phyloP scores from a whole-genome alignment of 805 yeast genomes.

The Sugiyamaella boreocaroliniensis region DNA sequence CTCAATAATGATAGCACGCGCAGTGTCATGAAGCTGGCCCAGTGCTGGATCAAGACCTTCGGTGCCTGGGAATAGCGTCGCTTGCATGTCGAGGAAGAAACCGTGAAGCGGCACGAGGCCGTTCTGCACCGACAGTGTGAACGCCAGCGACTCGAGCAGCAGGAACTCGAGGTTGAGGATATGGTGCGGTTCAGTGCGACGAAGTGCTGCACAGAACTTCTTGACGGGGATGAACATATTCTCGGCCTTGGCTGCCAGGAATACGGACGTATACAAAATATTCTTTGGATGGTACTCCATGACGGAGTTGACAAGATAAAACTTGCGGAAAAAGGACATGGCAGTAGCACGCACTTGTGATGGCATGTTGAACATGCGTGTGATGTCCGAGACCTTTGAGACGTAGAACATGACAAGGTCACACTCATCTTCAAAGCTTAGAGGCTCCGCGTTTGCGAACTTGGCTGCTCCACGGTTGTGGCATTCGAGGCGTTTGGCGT shows the following conservation, averaged over 20 bases:
- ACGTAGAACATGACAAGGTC: slow-evolving; percentile 64
- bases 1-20: slow-evolving; percentile 58
- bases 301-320: slow-evolving; percentile 72
- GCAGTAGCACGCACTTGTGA: slow-evolving; percentile 87
- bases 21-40: slow-evolving; percentile 64
- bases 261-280: slow-evolving; percentile 71
- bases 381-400: slow-evolving; percentile 61
- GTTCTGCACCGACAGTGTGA: slow-evolving; percentile 80
- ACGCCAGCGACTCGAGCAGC: slow-evolving; percentile 64
- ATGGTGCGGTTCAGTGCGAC: slow-evolving; percentile 54
- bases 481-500: slow-evolving; percentile 40
- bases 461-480: slow-evolving; percentile 49
- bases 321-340: slow-evolving; percentile 69
- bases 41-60: slow-evolving; percentile 41
- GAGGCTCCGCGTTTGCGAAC: slow-evolving; percentile 35
- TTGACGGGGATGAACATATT: slow-evolving; percentile 83
- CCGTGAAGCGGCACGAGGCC: slow-evolving; percentile 91
- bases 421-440: slow-evolving; percentile 64
- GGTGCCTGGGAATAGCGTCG: slow-evolving; percentile 34
- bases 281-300: slow-evolving; percentile 85
- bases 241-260: slow-evolving; percentile 88
- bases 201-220: slow-evolving; percentile 64
- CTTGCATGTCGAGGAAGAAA: slow-evolving; percentile 84
- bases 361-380: slow-evolving; percentile 71
- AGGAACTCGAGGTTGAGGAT: slow-evolving; percentile 75